Conservation (phyloP, 2,329 filamentous ascomycete genomes). For the Cladobotryum protrusum region DNA sequence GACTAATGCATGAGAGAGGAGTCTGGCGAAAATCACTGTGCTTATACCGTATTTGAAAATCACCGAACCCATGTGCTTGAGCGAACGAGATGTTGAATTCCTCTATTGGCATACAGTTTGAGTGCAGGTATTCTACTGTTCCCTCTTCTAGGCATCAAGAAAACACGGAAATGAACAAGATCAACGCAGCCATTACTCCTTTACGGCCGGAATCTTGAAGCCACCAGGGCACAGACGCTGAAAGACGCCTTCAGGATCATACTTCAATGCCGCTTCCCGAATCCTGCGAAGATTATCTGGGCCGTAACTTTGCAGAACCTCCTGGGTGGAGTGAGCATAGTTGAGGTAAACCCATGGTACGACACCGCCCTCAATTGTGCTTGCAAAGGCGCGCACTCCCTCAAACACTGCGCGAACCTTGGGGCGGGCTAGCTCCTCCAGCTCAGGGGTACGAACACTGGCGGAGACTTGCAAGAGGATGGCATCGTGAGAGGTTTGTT, state of each 20-base stretch:
- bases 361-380: neutral
- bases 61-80: too few relatives aligned
- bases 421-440: neutral
- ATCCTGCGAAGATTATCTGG: conserved; percentile 1
- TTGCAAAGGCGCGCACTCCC: neutral
- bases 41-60: too few relatives aligned
- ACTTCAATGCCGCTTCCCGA: neutral
- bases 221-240: conserved; percentile 3
- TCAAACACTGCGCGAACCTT: neutral
- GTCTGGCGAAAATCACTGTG: too few relatives aligned
- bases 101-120: too few relatives aligned
- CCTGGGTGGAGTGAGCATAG: conserved; percentile 5
- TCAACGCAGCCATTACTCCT: too few relatives aligned
- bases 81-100: too few relatives aligned
- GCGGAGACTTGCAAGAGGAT: neutral
- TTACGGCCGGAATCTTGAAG: neutral
- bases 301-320: conserved; percentile 7
- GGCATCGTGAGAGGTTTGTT: neutral
- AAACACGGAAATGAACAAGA: too few relatives aligned
- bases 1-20: too few relatives aligned
- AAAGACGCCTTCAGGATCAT: conserved; percentile 10
- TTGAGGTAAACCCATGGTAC: conserved; percentile 9
- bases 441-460: neutral
- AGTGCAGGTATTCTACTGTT: too few relatives aligned
- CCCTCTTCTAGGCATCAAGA: too few relatives aligned